These are phyloP conservation scores for Colletotrichum caudatum DNA, from an alignment of 2,329 filamentous ascomycete genomes.

Conservation along the genomic window DNA sequence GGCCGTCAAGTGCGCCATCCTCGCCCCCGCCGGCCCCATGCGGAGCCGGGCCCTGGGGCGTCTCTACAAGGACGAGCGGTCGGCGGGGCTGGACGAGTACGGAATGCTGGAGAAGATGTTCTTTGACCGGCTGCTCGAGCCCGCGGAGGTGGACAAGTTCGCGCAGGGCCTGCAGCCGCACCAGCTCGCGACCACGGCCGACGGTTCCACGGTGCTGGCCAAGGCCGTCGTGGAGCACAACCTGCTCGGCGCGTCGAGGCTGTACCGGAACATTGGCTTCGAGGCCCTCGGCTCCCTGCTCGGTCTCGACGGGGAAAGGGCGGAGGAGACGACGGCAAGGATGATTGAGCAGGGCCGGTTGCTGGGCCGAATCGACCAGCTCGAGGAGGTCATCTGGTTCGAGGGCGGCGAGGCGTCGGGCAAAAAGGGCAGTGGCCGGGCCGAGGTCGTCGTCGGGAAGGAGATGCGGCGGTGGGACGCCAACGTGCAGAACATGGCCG, in stretches of 20 bases:
- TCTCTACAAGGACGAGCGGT: constrained; percentile 93
- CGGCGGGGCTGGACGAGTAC: constrained; percentile 80
- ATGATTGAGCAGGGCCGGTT: constrained; percentile 97
- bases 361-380: constrained; percentile 92
- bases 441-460: constrained; percentile 72
- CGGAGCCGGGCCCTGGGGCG: constrained; percentile 83
- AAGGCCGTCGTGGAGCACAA: constrained; percentile 98
- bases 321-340: constrained; percentile 89
- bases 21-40: constrained; percentile 89
- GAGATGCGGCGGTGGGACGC: constrained; percentile 89
- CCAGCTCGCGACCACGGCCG: constrained; percentile 88
- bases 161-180: constrained; percentile 84
- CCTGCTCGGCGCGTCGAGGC: constrained; percentile 82
- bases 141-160: constrained; percentile 88
- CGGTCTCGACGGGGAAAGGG: constrained; percentile 81
- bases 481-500: constrained; percentile 86
- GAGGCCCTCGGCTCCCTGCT: constrained; percentile 82
- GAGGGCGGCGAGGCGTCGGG: constrained; percentile 78
- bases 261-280: constrained; percentile 83
- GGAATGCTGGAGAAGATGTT: constrained; percentile 98
- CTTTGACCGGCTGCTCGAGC: constrained; percentile 84
- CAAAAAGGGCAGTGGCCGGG: constrained; percentile 74
- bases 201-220: constrained; percentile 92
- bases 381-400: constrained; percentile 89
- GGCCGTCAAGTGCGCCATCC: constrained; percentile 90